Evolutionary conservation across 352 stramenopile species (phyloP), one percentile per base, ranked within the genome.

Genomic region (Globisporangium splendens): DNA sequence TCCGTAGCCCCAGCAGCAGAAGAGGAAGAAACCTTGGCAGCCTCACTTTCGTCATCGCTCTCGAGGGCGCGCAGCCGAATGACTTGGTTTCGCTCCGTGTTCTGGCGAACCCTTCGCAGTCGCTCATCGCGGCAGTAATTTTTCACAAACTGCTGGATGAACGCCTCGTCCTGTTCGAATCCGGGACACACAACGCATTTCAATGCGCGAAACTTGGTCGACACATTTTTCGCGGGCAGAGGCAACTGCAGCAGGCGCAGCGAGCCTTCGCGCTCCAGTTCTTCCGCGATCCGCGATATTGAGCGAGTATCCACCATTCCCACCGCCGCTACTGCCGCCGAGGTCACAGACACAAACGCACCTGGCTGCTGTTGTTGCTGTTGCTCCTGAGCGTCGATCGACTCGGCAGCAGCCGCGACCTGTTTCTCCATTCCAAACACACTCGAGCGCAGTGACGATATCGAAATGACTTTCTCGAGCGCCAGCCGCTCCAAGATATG

Each of bases 81-180:
- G 5, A 89, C 70, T 63, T 84, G 61, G 43, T 68, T 78, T 22
- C 75, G 73, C 48, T 83, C 76, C 20, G 65, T 62, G 43, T 87
- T 90, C 22, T 86, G 79, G 31, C 79, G 65, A 44, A 91, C 80
- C 8, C 83, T 79, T 0, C 83, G 69, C 33, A 91, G 55, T n/a
- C 83, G 81, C 47, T 93, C 83, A 49, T 93, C 79, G 3, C 79
- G 77, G 44, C 77, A 84, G 31, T 91, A 93, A 47, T 89, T 87
- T 31, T 88, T 79, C 15, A 91, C 77, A 64, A 74, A 93, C 0
- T 66, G 59, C 60, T 93, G 79, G 31, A 93, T 80, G 24, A 89
- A 89, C 20, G 59, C 20, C 22, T 93, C 77, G 35, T 93, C 75
- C 20, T 88, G 52, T 50, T 91, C 79, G 56, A 83, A 89, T 1